phyloP scores from a whole-genome alignment of 106 monocot genomes.

The Dendrobium officinale region DNA sequence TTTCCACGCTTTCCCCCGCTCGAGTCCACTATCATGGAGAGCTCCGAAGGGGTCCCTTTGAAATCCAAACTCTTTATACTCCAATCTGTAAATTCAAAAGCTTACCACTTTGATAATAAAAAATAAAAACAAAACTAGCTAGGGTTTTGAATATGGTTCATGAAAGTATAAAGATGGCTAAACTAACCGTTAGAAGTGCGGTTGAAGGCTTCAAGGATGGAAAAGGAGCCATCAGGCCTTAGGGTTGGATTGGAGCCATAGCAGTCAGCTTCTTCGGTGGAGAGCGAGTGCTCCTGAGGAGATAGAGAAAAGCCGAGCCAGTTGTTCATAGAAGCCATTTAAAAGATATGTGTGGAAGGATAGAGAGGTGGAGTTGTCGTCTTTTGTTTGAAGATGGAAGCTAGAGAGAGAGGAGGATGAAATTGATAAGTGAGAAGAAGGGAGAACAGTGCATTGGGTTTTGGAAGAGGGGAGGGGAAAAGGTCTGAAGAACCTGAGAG shows the following conservation, averaged over 20 bases:
- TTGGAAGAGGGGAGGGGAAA: slow-evolving; percentile 14
- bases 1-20: slow-evolving; percentile 24
- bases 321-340: slow-evolving; percentile 78
- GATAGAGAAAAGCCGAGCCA: slow-evolving; percentile 92
- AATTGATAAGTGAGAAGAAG: neutral
- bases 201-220: slow-evolving; percentile 52
- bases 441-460: slow-evolving; percentile 13
- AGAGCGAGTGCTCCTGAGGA: slow-evolving; percentile 48
- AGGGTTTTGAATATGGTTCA: neutral
- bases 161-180: neutral
- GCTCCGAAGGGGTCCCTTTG: slow-evolving; percentile 70
- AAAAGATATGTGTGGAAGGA: neutral
- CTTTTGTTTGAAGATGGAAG: too few relatives aligned
- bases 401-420: neutral
- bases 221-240: slow-evolving; percentile 32
- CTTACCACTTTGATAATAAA: neutral
- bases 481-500: slow-evolving; percentile 19
- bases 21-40: slow-evolving; percentile 77
- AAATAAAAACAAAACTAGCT: neutral
- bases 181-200: slow-evolving; percentile 28
- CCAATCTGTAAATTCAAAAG: slow-evolving; percentile 45
- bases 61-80: slow-evolving; percentile 59
- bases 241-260: slow-evolving; percentile 11
- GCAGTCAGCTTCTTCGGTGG: slow-evolving; percentile 41
- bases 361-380: neutral